Evolutionary conservation across 768 basidiomycete genomes (phyloP).

Genomic region (Ramaria rubella): DNA sequence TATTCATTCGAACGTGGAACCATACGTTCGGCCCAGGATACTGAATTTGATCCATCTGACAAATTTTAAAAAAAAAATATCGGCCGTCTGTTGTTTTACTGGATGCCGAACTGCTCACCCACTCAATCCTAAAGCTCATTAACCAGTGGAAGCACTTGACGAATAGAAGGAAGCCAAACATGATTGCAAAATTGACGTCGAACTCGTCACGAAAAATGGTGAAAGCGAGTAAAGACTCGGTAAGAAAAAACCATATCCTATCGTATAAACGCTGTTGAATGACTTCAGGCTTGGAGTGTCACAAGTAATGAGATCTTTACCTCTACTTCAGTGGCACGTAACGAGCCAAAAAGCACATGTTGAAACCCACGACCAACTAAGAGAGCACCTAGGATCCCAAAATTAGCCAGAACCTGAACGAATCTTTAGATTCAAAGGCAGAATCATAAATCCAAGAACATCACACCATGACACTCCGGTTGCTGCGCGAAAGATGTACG

Average conservation of each 20-base stretch:
- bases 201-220: constrained; percentile 97
- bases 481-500: constrained; percentile 89
- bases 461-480: constrained; percentile 79
- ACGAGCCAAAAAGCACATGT: constrained; percentile 82
- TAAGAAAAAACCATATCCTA: constrained; percentile 94
- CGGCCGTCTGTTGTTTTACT: neutral
- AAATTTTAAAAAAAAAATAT: neutral
- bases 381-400: constrained; percentile 71
- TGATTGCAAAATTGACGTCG: constrained; percentile 83
- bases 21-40: constrained; percentile 74
- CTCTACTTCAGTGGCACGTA: constrained; percentile 88
- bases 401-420: constrained; percentile 81
- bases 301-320: constrained; percentile 37
- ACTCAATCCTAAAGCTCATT: constrained; percentile 90
- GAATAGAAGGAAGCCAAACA: constrained; percentile 93
- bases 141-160: constrained; percentile 99
- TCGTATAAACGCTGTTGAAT: constrained; percentile 83
- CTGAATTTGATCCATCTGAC: constrained; percentile 93
- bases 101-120: constrained; percentile 45
- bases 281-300: neutral
- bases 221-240: constrained; percentile 91
- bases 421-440: neutral
- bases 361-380: constrained; percentile 73
- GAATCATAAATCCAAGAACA: neutral
- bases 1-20: constrained; percentile 82